Evolutionary conservation across 441 rosid genomes (phyloP).

Genomic region (Erysimum cheiri): DNA sequence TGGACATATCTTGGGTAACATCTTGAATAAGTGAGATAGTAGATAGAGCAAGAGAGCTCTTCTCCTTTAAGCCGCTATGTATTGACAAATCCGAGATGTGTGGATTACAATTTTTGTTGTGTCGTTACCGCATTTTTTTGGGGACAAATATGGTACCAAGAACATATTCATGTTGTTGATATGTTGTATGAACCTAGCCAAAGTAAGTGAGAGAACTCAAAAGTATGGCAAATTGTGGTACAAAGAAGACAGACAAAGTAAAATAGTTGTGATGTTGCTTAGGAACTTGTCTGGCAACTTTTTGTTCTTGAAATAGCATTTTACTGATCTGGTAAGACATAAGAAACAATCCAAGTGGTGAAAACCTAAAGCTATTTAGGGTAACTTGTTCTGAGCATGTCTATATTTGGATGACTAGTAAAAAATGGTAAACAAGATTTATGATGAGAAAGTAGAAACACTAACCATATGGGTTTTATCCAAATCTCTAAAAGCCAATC

Average conservation of each 20-base stretch:
- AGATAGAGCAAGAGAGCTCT: constrained; percentile 7
- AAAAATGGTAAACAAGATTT: neutral
- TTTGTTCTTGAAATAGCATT: neutral
- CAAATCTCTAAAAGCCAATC: constrained; percentile 13
- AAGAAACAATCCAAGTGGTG: neutral
- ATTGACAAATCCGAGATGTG: neutral
- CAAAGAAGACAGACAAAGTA: neutral
- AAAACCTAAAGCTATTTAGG: neutral
- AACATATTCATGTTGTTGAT: neutral
- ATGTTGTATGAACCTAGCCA: constrained; percentile 6
- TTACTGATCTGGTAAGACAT: constrained; percentile 1
- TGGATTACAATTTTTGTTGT: neutral
- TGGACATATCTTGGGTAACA: constrained; percentile 5
- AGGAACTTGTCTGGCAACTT: neutral
- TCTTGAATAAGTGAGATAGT: constrained; percentile 14
- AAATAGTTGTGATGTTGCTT: neutral
- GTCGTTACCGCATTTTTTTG: neutral
- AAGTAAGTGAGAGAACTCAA: neutral
- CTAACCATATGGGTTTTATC: constrained; percentile 19
- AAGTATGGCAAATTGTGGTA: neutral
- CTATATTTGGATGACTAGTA: neutral
- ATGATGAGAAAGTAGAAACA: constrained; percentile 20
- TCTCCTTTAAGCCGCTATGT: neutral
- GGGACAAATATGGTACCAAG: neutral
- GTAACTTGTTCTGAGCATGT: neutral